Percentiles rank a stretch among this genome's conserved stretches.
phyloP scores from a whole-genome alignment of 164 flowering plant genomes.

The Nymphaea thermarum region DNA sequence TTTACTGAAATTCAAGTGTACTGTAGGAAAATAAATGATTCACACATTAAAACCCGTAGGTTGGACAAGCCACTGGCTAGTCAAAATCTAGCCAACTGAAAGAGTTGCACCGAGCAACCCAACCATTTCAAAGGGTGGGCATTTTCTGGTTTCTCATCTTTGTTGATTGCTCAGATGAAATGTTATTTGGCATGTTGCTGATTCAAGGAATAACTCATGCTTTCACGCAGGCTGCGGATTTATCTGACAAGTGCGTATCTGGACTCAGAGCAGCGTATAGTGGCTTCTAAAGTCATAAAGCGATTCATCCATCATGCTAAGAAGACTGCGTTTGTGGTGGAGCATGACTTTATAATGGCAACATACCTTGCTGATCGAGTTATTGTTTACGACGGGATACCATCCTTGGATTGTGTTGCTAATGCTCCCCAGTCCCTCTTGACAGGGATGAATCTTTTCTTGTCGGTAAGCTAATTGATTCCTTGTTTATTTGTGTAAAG shows the following conservation, averaged over 20 bases:
- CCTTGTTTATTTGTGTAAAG: background rate
- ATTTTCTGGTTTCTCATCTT: too few species aligned
- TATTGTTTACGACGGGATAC: constrained; percentile 80
- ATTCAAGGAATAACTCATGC: background rate
- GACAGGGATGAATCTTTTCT: constrained; percentile 97
- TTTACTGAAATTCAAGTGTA: too few species aligned
- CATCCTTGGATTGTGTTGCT: constrained; percentile 80
- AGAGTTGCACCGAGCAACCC: too few species aligned
- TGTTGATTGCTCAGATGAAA: too few species aligned
- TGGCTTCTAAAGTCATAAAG: constrained; percentile 95
- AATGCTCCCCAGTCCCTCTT: constrained; percentile 87
- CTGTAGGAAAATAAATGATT: too few species aligned
- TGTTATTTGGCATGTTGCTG: too few species aligned
- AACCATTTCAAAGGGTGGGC: too few species aligned
- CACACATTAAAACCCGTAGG: too few species aligned
- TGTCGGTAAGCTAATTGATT: constrained; percentile 57
- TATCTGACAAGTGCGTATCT: constrained; percentile 97
- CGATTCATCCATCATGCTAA: constrained; percentile 94
- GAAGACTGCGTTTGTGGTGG: constrained; percentile 98
- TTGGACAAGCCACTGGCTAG: too few species aligned
- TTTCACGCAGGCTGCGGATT: constrained; percentile 86
- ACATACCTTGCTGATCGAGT: constrained; percentile 94
- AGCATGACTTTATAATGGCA: constrained; percentile 99
- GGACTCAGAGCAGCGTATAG: constrained; percentile 94
- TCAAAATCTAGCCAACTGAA: too few species aligned